A percentile compares a stretch with the other conserved stretches of the same genome.
phyloP scores from a whole-genome alignment of 371 early-diverging fungal genomes.

The Cokeromyces recurvatus region DNA sequence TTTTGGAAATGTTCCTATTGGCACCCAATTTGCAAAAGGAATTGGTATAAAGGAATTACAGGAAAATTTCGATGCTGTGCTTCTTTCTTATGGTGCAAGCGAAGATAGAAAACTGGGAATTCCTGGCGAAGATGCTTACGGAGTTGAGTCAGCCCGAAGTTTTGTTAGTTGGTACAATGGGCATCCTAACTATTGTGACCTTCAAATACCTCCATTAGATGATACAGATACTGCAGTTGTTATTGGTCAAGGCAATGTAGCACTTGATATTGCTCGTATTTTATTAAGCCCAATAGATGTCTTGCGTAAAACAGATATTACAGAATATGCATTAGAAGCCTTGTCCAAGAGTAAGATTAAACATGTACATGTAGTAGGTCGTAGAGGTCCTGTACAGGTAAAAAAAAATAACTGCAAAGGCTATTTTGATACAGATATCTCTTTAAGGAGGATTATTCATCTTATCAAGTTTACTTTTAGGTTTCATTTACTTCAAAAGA shows the following conservation, averaged over 20 bases:
- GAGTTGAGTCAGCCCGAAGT: slow-evolving; percentile 75
- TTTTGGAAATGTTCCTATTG: slow-evolving; percentile 76
- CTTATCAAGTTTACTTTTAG: too few species aligned
- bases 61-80: slow-evolving; percentile 70
- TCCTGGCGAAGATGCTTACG: slow-evolving; percentile 55
- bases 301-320: slow-evolving; percentile 86
- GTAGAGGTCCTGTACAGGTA: slow-evolving; percentile 92
- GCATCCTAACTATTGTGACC: slow-evolving; percentile 56
- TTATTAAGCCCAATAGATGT: slow-evolving; percentile 71
- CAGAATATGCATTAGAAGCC: slow-evolving; percentile 69
- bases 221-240: slow-evolving; percentile 73
- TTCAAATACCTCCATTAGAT: slow-evolving; percentile 56
- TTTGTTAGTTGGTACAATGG: slow-evolving; percentile 98
- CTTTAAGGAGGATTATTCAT: too few species aligned
- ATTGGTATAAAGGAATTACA: slow-evolving; percentile 56
- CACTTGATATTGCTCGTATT: slow-evolving; percentile 91
- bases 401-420: not conserved
- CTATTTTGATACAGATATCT: not conserved
- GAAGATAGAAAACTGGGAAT: slow-evolving; percentile 71
- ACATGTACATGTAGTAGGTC: slow-evolving; percentile 83
- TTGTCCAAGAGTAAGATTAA: slow-evolving; percentile 67
- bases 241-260: slow-evolving; percentile 96
- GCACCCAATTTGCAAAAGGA: slow-evolving; percentile 24
- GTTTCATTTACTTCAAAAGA: slow-evolving; percentile 93
- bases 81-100: slow-evolving; percentile 88